These are phyloP conservation scores for Aspergillus puulaauensis DNA, from an alignment of 2,329 filamentous ascomycete species.

Conservation along the genomic window DNA sequence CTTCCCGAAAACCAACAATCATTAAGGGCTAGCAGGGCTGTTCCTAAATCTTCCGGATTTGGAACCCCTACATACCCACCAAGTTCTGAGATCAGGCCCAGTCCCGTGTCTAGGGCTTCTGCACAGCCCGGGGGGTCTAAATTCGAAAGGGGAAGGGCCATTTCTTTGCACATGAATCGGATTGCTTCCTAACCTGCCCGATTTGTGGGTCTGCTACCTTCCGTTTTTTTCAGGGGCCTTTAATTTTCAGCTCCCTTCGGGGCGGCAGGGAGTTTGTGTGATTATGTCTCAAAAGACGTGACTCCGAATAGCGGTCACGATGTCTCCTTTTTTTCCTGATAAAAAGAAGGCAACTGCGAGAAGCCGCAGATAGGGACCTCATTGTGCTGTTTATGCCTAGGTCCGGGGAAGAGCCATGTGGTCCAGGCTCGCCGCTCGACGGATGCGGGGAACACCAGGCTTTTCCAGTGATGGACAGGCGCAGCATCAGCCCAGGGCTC, in stretches of 20 bases:
- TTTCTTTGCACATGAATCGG: constrained; percentile 5
- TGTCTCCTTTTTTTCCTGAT: not conserved
- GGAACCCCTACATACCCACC: constrained; percentile 9
- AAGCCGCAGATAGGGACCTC: not conserved
- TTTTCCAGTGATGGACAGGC: not conserved
- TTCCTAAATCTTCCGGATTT: constrained; percentile 13
- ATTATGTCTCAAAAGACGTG: not conserved
- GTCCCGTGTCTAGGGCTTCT: not conserved
- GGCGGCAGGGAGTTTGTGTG: not conserved
- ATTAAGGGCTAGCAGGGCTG: not conserved
- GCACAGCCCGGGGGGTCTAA: constrained; percentile 7
- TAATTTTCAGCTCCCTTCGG: not conserved
- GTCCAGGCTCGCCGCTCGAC: constrained; percentile 18
- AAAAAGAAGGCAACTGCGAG: not conserved
- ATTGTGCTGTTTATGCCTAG: not conserved
- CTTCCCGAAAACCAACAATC: not conserved
- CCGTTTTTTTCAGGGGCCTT: not conserved
- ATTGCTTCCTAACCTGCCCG: constrained; percentile 13
- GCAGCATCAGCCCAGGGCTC: not conserved
- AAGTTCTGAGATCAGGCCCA: not conserved
- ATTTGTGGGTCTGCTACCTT: constrained; percentile 8
- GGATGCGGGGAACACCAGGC: constrained; percentile 24
- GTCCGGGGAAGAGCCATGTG: constrained; percentile 23
- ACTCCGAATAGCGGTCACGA: not conserved
- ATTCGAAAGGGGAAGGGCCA: not conserved